Base-by-base conservation (phyloP, 2,329 filamentous ascomycete species). In the Talaromyces islandicus region DNA sequence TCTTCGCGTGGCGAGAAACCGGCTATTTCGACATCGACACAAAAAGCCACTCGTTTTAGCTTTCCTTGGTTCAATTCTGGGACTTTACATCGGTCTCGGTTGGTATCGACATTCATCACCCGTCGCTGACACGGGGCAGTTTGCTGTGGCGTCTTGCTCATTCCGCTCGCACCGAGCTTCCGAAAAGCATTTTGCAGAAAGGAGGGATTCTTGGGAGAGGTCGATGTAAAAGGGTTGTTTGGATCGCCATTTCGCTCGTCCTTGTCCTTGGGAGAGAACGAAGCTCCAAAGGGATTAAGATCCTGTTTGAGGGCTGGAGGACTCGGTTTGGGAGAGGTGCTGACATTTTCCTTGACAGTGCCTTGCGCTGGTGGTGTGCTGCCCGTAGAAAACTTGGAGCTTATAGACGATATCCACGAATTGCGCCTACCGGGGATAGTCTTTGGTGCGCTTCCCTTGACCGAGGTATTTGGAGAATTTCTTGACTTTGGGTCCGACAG, bases 1-100 rank as follows among this genome's bases (percentile, higher is more conserved):
- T 81, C 73, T 3, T 94, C 90, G 66, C 95, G 94, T 66, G 85
- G 87, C 25, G 92, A 91, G 70, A 91, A 87, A 0, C 92, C 91
- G 3, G 93, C 93, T 69, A 99, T 96, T 73, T 99, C 94, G 4
- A 99, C 92, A 70, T 99, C 94, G 2, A 99, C 94, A 67, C 91
- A 96, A 70, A 99, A 99, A 0, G 93, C 90, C 0, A 99, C 94
- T 57, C 92, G 86, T 58, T 91, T 85, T 62, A 99, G 75, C 72
- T 94, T 96, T 54, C 85, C 85, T 68, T 88, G 85, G 65, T 92
- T 87, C 53, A 99, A 80, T 65, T 96, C 92, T 4, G 85, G 79
- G 30, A 97, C 85, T 25, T 85, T 82, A 72, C 91, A 96, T 64
- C 94, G 81, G 69, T 93, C 87, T 48, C 94, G 85, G 65, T 88